Conservation (phyloP, 2,329 filamentous ascomycete genomes). For the Alternaria viburni region DNA sequence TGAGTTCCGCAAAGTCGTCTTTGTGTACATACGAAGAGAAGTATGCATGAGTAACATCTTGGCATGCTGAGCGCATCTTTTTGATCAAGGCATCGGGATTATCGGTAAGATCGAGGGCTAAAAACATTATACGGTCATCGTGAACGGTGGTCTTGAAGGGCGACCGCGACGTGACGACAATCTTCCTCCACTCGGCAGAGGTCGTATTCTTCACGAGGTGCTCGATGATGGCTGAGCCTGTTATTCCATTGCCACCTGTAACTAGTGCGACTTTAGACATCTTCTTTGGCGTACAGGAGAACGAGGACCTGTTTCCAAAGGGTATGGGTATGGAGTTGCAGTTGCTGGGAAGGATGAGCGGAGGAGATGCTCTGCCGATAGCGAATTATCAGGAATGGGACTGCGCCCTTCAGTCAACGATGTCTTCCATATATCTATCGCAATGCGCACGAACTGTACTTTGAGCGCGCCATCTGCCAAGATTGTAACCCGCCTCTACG, state of each 20-base stretch:
- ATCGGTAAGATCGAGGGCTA: constrained; percentile 7
- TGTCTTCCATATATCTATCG: not conserved
- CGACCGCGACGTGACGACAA: constrained; percentile 13
- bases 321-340: not conserved
- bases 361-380: not conserved
- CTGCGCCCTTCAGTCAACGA: not conserved
- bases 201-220: constrained; percentile 3
- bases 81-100: not conserved
- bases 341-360: not conserved
- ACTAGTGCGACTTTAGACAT: constrained; percentile 4
- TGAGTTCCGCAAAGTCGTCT: constrained; percentile 9
- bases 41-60: constrained; percentile 11
- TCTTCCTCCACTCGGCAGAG: not conserved
- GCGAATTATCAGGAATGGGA: not conserved
- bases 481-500: not conserved
- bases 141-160: constrained; percentile 7
- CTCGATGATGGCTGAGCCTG: constrained; percentile 11
- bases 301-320: not conserved
- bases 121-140: constrained; percentile 8
- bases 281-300: not conserved
- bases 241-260: constrained; percentile 14
- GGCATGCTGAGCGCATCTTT: constrained; percentile 1
- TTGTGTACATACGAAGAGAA: constrained; percentile 14
- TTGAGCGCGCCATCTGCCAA: not conserved
- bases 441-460: not conserved